A percentile compares a stretch with the other conserved stretches of the same genome.
Evolutionary conservation across 306 rosid species (phyloP).

Genomic region (Prunus fruticosa): DNA sequence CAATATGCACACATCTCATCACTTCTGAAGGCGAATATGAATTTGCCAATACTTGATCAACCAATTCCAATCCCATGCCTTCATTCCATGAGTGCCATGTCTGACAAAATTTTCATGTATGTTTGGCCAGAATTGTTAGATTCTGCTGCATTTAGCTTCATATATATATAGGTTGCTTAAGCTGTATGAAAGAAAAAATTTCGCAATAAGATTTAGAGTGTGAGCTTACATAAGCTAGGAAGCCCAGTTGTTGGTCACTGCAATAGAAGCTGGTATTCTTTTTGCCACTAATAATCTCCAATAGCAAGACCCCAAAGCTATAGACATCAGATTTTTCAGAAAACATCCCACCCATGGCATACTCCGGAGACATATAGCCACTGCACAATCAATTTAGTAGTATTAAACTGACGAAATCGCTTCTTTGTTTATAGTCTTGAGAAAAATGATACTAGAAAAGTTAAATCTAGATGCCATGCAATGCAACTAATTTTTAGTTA

Average conservation of each 20-base stretch:
- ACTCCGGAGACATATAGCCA: conserved; percentile 39
- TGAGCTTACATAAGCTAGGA: conserved; percentile 29
- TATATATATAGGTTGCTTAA: background rate
- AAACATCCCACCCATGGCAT: conserved; percentile 16
- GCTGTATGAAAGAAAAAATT: background rate
- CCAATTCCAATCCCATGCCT: background rate
- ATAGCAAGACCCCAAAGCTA: conserved; percentile 29
- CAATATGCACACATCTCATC: conserved; percentile 19
- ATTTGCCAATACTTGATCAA: background rate
- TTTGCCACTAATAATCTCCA: conserved; percentile 29
- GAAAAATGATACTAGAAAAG: no score
- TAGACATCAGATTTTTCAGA: conserved; percentile 33
- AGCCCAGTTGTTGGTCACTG: conserved; percentile 7
- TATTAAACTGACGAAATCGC: background rate
- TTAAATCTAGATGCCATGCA: background rate
- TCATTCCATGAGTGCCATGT: conserved; percentile 21
- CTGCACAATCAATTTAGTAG: background rate
- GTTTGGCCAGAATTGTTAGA: no score
- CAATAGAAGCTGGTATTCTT: conserved; percentile 25
- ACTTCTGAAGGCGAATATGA: background rate
- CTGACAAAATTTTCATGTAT: background rate
- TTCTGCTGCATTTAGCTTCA: background rate
- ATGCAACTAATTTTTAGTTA: background rate
- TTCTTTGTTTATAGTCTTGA: background rate
- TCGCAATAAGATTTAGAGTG: background rate